Conservation (phyloP, 306 rosid species). For the Abrus pulchellus region DNA sequence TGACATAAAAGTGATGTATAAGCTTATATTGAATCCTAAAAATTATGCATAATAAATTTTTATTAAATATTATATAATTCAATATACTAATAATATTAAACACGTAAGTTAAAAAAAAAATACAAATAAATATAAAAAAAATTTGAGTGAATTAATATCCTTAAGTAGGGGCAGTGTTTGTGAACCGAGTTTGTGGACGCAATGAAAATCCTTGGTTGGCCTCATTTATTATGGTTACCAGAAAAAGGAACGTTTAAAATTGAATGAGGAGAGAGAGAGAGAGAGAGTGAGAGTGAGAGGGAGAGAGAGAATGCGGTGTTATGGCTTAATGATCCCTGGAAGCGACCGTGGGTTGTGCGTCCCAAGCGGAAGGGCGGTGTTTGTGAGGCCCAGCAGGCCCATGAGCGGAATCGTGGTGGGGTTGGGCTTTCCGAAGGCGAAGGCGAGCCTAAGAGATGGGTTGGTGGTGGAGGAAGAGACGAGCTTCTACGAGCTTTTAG, state of each 20-base stretch:
- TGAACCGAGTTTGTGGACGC: too few species aligned
- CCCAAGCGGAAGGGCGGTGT: constrained; percentile 41
- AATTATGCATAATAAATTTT: too few species aligned
- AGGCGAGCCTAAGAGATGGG: constrained; percentile 60
- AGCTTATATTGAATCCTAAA: too few species aligned
- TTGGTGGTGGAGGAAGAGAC: constrained; percentile 45
- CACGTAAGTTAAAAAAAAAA: too few species aligned
- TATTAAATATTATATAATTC: too few species aligned
- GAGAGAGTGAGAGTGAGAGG: neutral
- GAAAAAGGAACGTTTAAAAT: neutral
- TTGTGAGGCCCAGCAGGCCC: constrained; percentile 39
- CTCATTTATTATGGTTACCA: too few species aligned
- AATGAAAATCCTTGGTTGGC: too few species aligned
- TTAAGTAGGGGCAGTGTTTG: too few species aligned
- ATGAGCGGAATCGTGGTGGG: constrained; percentile 34
- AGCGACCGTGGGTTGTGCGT: constrained; percentile 66
- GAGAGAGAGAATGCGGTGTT: constrained; percentile 62
- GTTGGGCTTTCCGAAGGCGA: constrained; percentile 45
- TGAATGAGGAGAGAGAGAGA: neutral
- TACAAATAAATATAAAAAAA: too few species aligned
- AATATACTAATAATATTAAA: too few species aligned
- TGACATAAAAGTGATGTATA: too few species aligned
- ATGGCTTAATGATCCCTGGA: constrained; percentile 55
- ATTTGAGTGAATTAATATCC: too few species aligned
- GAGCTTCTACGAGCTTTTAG: constrained; percentile 82